A percentile compares a stretch with the other conserved stretches of the same genome.
These are phyloP conservation scores for Parietaria judaica DNA, from an alignment of 306 rosid species.

Conservation along the genomic window DNA sequence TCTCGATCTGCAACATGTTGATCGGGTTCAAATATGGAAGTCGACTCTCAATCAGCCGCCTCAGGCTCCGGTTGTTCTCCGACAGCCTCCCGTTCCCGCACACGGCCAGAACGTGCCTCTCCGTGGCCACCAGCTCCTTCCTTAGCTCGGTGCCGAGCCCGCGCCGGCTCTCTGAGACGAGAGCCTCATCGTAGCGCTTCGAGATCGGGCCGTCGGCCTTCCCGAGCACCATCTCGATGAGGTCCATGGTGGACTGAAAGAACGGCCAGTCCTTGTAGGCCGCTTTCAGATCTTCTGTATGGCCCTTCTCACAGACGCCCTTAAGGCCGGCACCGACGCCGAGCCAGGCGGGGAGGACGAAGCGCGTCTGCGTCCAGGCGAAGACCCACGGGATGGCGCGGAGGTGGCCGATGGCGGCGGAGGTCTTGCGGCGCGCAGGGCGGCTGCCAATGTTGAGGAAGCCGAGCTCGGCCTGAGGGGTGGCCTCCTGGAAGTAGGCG, in stretches of 20 bases:
- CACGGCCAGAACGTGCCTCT: conserved; percentile 51
- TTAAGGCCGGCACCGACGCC: conserved; percentile 89
- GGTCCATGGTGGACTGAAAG: conserved; percentile 79
- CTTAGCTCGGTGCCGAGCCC: conserved; percentile 55
- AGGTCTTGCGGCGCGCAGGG: conserved; percentile 70
- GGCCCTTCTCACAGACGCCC: conserved; percentile 73
- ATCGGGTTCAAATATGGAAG: conserved; percentile 87
- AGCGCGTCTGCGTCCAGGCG: conserved; percentile 95
- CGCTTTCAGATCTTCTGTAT: conserved; percentile 66
- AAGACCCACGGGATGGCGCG: conserved; percentile 97
- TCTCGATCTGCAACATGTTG: conserved; percentile 92
- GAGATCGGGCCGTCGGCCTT: conserved; percentile 85
- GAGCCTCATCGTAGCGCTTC: conserved; percentile 89
- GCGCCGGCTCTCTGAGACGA: conserved; percentile 62
- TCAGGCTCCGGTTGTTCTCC: conserved; percentile 65
- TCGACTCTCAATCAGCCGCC: conserved; percentile 84
- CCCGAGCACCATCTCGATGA: conserved; percentile 89
- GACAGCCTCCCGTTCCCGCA: conserved; percentile 81
- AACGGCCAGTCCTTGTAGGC: conserved; percentile 96
- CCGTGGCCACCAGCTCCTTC: conserved; percentile 58
- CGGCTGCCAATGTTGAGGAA: conserved; percentile 96
- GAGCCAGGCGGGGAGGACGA: conserved; percentile 95
- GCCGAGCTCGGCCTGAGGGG: conserved; percentile 96
- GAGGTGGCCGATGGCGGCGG: conserved; percentile 73
- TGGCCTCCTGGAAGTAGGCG: conserved; percentile 85